phyloP scores from a whole-genome alignment of 345 rosid genomes.

The Dipteronia sinensis region DNA sequence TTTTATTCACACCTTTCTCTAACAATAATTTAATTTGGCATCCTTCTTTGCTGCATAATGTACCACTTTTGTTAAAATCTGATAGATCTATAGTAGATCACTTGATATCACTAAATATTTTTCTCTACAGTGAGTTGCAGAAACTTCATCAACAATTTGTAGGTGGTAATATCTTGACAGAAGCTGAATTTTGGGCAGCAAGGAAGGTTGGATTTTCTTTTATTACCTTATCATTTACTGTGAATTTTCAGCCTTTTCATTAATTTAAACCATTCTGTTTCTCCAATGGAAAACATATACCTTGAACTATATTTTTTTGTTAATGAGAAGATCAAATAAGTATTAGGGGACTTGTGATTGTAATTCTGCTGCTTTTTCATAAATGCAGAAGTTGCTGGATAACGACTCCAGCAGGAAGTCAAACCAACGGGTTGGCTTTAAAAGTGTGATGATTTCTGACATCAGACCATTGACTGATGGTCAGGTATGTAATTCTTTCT shows the following conservation, averaged over 20 bases:
- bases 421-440: constrained; percentile 80
- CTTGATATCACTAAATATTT: constrained; percentile 19
- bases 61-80: not conserved
- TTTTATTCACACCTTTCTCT: not conserved
- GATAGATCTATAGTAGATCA: not conserved
- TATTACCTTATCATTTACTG: constrained; percentile 4
- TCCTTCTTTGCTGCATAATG: constrained; percentile 15
- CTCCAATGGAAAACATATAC: not conserved
- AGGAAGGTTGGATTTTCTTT: constrained; percentile 62
- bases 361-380: constrained; percentile 22
- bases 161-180: constrained; percentile 61
- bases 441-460: constrained; percentile 85
- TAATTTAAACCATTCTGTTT: constrained; percentile 8
- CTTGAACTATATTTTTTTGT: not conserved
- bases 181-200: constrained; percentile 96
- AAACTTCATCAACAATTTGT: constrained; percentile 76
- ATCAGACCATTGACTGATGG: constrained; percentile 83
- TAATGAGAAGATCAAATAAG: not conserved
- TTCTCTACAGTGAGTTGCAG: constrained; percentile 67
- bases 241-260: constrained; percentile 2
- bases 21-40: not conserved
- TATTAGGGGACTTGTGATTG: constrained; percentile 11
- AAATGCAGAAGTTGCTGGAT: constrained; percentile 71
- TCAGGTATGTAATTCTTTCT: constrained; percentile 51
- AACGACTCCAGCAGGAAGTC: constrained; percentile 59